Evolutionary conservation across 345 rosid genomes (phyloP).

Genomic region (Punica granatum): DNA sequence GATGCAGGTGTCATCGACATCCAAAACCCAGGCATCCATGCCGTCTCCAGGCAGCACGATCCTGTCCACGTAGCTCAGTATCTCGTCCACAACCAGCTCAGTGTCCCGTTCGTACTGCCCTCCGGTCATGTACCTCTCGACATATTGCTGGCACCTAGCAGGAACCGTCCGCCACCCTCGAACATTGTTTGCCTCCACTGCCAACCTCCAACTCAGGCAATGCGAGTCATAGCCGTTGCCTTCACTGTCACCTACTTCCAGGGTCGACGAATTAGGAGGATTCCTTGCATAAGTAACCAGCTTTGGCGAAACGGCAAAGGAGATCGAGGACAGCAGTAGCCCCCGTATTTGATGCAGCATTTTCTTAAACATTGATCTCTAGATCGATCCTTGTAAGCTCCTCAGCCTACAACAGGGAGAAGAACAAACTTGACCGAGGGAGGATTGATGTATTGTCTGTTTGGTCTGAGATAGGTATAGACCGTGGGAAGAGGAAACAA

Average conservation of each 20-base stretch:
- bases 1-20: slow-evolving; percentile 87
- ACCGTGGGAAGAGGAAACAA: no score
- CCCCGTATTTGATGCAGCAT: not conserved
- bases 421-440: no score
- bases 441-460: no score
- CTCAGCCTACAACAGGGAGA: no score
- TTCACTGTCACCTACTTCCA: no score
- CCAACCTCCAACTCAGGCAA: slow-evolving; percentile 84
- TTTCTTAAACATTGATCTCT: not conserved
- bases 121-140: slow-evolving; percentile 61
- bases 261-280: no score
- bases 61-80: slow-evolving; percentile 30
- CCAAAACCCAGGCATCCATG: slow-evolving; percentile 85
- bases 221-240: not conserved
- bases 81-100: slow-evolving; percentile 38
- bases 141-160: slow-evolving; percentile 35
- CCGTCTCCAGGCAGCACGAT: slow-evolving; percentile 38
- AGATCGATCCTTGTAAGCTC: no score
- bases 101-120: slow-evolving; percentile 72
- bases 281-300: not conserved
- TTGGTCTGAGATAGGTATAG: no score
- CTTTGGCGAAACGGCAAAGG: not conserved
- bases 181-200: slow-evolving; percentile 72
- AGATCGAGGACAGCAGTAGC: not conserved
- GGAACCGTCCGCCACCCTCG: slow-evolving; percentile 74